Conservation (phyloP, 2,329 filamentous ascomycete species). For the Didymella exigua region DNA sequence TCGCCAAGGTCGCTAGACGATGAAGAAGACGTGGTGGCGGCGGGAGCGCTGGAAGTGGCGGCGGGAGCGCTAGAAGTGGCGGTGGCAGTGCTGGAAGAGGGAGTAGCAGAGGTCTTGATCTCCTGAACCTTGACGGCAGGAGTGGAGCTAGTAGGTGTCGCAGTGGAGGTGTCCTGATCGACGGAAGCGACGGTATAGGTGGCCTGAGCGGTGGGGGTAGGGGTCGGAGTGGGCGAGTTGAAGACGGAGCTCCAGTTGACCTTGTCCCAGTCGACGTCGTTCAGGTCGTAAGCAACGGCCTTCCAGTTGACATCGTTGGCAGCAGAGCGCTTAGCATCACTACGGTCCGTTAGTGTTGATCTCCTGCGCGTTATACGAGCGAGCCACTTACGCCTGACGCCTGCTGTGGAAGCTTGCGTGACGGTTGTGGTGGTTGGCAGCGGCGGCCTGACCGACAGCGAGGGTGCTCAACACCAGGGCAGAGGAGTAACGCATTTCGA, state of each 20-base stretch:
- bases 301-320: conserved; percentile 38
- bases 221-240: conserved; percentile 20
- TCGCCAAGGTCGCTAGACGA: conserved; percentile 9
- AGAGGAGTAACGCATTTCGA: conserved; percentile 45
- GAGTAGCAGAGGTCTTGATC: conserved; percentile 13
- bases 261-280: conserved; percentile 36
- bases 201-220: conserved; percentile 16
- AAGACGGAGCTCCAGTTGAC: conserved; percentile 36
- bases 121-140: conserved; percentile 12
- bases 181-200: conserved; percentile 6
- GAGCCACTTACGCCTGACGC: conserved; percentile 38
- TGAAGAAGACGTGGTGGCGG: conserved; percentile 9
- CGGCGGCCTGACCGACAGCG: conserved; percentile 44
- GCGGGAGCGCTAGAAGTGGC: not conserved
- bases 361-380: not conserved
- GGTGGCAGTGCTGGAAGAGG: not conserved
- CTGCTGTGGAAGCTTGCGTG: conserved; percentile 47
- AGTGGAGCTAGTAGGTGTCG: conserved; percentile 14
- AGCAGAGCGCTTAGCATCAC: conserved; percentile 39
- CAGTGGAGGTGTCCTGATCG: conserved; percentile 10
- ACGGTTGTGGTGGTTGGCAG: conserved; percentile 38
- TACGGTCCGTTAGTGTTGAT: conserved; percentile 5
- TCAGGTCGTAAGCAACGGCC: conserved; percentile 33
- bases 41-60: not conserved
- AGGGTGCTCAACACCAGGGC: conserved; percentile 47